Percentiles rank a stretch among this genome's conserved stretches.
These are phyloP conservation scores for Penicillium sp. DNA, from an alignment of 2,329 filamentous ascomycete species.

Conservation along the genomic window DNA sequence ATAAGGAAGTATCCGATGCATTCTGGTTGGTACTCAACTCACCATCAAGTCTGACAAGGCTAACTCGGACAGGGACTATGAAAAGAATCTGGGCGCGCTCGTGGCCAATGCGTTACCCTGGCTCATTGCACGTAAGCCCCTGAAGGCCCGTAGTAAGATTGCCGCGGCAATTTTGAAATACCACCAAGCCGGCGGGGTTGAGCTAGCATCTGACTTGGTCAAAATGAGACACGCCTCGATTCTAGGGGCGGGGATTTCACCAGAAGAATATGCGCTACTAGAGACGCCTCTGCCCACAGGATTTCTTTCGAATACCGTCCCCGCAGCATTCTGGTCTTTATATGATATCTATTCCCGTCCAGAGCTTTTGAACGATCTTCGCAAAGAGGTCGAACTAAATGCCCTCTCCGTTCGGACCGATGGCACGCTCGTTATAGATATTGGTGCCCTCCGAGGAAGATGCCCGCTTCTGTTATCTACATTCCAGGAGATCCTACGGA, in stretches of 20 bases:
- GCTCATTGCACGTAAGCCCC: conserved; percentile 39
- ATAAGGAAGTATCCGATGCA: conserved; percentile 16
- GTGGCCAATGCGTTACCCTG: conserved; percentile 35
- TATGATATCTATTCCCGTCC: conserved; percentile 45
- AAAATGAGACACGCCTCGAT: conserved; percentile 15
- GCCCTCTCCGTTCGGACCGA: conserved; percentile 22
- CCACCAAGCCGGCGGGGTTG: conserved; percentile 38
- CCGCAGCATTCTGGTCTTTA: conserved; percentile 48
- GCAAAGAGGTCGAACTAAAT: conserved; percentile 38
- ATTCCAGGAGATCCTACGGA: conserved; percentile 39
- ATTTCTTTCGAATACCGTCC: conserved; percentile 44
- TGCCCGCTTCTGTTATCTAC: conserved; percentile 39
- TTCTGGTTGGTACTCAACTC: conserved; percentile 19
- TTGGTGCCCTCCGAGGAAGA: conserved; percentile 32
- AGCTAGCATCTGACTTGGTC: conserved; percentile 32
- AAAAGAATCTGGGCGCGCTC: conserved; percentile 31
- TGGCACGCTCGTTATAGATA: conserved; percentile 26
- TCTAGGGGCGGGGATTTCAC: conserved; percentile 11
- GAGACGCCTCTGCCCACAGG: conserved; percentile 34
- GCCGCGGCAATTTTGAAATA: conserved; percentile 40
- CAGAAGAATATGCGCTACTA: conserved; percentile 25
- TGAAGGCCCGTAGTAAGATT: conserved; percentile 37
- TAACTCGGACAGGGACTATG: conserved; percentile 35
- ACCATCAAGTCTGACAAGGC: not conserved
- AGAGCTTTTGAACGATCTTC: conserved; percentile 38